Base-by-base conservation (phyloP, 2,329 filamentous ascomycete genomes). In the Albophoma yamanashiensis region DNA sequence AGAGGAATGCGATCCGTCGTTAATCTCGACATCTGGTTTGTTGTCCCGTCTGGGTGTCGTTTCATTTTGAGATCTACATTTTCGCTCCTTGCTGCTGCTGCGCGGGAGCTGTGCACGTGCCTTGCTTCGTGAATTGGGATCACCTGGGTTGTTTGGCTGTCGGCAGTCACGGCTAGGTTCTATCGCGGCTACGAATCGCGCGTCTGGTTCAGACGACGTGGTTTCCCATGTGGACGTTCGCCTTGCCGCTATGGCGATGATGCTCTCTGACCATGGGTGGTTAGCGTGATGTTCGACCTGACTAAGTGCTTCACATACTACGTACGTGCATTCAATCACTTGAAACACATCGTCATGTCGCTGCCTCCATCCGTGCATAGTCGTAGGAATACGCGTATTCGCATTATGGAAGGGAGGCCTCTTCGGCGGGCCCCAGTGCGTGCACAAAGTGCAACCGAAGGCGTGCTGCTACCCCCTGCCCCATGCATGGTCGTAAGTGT, bases 31-130 rank as follows among this genome's bases (percentile, higher is more conserved):
- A 75, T 67, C 75, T 75, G 75, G 73, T 73, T 70, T 61, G 64
- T 52, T 53, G 59, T 67, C 71, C 76, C 72, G 74, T 82, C 78
- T 77, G 76, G 71, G 73, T 76, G 74, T 73, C 76, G 79, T 82
- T 82, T 82, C 79, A 82, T 80, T 79, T 75, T 75, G 78, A 79
- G 79, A 82, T 82, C 79, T 80, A 82, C 79, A 82, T 78, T 74
- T 40, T 47, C 63, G 20, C 15, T 62, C 59, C 45, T 40, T 27
- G 43, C n/a, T 47, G 43, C 43, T 57, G 25, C 17, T 34, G 39
- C 15, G 40, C 27, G 39, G n/a, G 40, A 39, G 20, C 22, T 15
- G 5, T 43, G 55, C 12, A 42, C n/a, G 36, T 43, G 9, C 39
- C 22, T 40, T 31, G n/a, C 17, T 31, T 11, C 1, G 17, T 27